Evolutionary conservation across 1,284 basidiomycete genomes (phyloP), one percentile per base, ranked within the genome.

Genomic region (Binderoboletus segoi): DNA sequence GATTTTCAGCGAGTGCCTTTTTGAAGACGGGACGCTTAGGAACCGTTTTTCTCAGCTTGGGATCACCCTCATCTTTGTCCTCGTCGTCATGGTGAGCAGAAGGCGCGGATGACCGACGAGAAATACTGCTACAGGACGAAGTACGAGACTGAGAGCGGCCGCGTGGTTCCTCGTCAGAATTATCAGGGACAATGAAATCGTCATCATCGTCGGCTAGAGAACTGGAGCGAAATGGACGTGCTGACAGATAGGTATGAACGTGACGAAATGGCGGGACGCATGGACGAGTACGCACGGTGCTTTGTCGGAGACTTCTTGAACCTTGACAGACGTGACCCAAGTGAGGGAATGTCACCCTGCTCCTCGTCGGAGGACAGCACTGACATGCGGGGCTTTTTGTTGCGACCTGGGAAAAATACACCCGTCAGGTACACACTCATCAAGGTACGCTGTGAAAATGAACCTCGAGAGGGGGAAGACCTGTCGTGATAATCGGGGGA

Each of bases 231-330:
- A 53, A 43, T 43, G 74, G 77, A 30, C 72, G 76, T 46, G 73
- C 78, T 80, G 53, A 32, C 42, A 26, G 47, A 47, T 54, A 48
- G 57, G 54, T 20, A 53, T 43, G 41, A 52, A 38, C 15, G 4
- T 8, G 15, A 16, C 48, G 15, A n/a, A 21, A 43, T 40, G 50
- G 21, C 24, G 18, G n/a, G 23, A 26, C 23, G 38, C 21, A 32
- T 20, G 20, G 13, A 45, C 4, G 49, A 35, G 61, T 50, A 68
- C 73, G n/a, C 53, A 83, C 84, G 69, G 66, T 74, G 72, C 64
- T 85, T 86, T 8, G 63, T 60, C 0, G 84, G 79, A 3, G 83
- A 82, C 62, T 86, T 87, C 65, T 83, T 87, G 71, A 88, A 91
- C 53, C 79, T 81, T 21, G 79, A 83, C 35, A 91, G 73, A 3